Conservation (phyloP, 2,329 filamentous ascomycete species). For the Raffaelea albimanens region DNA sequence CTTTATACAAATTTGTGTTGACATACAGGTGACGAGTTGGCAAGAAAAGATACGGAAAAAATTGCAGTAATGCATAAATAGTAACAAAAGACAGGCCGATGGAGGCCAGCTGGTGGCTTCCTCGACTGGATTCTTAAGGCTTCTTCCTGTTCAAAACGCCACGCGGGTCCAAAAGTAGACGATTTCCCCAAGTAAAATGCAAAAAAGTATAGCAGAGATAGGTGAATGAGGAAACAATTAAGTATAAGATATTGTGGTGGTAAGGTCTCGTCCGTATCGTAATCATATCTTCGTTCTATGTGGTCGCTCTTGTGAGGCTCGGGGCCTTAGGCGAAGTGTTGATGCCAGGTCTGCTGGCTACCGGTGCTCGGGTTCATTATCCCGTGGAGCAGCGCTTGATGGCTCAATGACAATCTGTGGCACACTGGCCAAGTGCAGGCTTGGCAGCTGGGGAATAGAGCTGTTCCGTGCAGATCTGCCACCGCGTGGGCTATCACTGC, state of each 20-base stretch:
- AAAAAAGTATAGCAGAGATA: neutral
- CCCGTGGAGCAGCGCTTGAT: constrained; percentile 28
- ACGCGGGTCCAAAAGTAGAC: neutral
- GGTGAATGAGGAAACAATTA: neutral
- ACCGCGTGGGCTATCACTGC: no score
- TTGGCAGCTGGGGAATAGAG: constrained; percentile 40
- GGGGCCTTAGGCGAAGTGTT: neutral
- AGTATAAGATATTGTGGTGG: neutral
- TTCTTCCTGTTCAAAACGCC: neutral
- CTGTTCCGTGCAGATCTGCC: constrained; percentile 23
- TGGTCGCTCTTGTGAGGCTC: neutral
- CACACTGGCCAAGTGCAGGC: constrained; percentile 36
- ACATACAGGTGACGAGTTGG: neutral
- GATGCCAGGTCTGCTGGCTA: neutral
- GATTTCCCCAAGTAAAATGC: no score
- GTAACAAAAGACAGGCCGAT: no score
- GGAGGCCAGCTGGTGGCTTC: no score
- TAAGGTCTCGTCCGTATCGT: neutral
- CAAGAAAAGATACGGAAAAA: neutral
- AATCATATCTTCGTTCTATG: neutral
- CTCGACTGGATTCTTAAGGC: no score
- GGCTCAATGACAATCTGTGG: constrained; percentile 52
- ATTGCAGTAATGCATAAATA: neutral
- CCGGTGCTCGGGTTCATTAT: constrained; percentile 5
- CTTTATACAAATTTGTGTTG: neutral